Percentiles rank a stretch among this genome's conserved stretches.
Evolutionary conservation across 768 basidiomycete species (phyloP).

Genomic region (Suillus subluteus): DNA sequence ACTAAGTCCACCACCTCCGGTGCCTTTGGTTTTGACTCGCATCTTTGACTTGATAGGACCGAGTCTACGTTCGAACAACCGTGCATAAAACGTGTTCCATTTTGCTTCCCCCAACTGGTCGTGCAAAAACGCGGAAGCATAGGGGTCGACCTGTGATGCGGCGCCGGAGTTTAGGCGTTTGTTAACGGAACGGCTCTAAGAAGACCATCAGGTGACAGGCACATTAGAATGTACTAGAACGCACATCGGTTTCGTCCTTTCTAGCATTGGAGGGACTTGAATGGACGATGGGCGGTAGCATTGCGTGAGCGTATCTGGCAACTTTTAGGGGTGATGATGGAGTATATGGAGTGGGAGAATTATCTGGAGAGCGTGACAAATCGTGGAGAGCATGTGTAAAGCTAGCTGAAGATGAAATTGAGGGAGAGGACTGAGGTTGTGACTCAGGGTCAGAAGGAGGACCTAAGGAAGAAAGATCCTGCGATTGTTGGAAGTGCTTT

Average conservation of each 20-base stretch:
- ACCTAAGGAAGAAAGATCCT: conserved; percentile 26
- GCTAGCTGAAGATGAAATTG: conserved; percentile 25
- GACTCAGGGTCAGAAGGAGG: conserved; percentile 28
- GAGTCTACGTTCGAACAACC: conserved; percentile 49
- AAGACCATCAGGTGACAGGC: conserved; percentile 18
- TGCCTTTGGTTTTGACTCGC: conserved; percentile 34
- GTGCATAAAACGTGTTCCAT: conserved; percentile 50
- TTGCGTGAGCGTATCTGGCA: conserved; percentile 30
- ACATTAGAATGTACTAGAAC: conserved; percentile 7
- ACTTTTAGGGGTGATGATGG: conserved; percentile 29
- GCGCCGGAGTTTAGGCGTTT: conserved; percentile 28
- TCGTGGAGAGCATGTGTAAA: conserved; percentile 32
- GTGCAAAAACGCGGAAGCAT: conserved; percentile 47
- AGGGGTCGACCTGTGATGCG: conserved; percentile 42
- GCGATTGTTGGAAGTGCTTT: conserved; percentile 31
- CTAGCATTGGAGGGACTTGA: conserved; percentile 35
- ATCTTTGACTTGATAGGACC: conserved; percentile 43
- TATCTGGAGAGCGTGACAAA: conserved; percentile 25
- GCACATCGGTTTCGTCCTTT: conserved; percentile 29
- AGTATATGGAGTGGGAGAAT: conserved; percentile 19
- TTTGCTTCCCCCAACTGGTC: conserved; percentile 46
- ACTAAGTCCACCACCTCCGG: conserved; percentile 28
- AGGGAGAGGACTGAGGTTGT: conserved; percentile 31
- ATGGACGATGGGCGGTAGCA: conserved; percentile 37
- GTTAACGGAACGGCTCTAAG: conserved; percentile 30